Evolutionary conservation across 2,329 filamentous ascomycete genomes (phyloP).

Genomic region (Geosmithia morbida): DNA sequence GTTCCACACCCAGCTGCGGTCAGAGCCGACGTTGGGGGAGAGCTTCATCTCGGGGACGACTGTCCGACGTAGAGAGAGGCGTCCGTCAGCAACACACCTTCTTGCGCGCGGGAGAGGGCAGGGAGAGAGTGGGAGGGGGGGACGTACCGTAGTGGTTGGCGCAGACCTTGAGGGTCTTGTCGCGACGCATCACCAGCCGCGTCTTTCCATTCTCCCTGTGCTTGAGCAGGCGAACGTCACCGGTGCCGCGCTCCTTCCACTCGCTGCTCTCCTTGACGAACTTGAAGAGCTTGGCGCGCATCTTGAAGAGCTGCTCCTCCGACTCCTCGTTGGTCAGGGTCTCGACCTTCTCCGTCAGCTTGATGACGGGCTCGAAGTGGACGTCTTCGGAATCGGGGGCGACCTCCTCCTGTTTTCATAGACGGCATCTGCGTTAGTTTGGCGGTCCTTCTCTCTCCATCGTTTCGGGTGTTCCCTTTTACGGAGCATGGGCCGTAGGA

Average conservation of each 20-base stretch:
- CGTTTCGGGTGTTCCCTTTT: too few species aligned
- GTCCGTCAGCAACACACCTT: too few species aligned
- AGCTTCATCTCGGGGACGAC: slow-evolving; percentile 97
- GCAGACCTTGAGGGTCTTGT: slow-evolving; percentile 99
- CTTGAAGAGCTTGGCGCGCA: slow-evolving; percentile 99
- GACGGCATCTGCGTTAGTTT: slow-evolving; percentile 3
- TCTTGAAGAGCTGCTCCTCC: slow-evolving; percentile 97
- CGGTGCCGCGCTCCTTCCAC: slow-evolving; percentile 99
- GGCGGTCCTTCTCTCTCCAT: neutral
- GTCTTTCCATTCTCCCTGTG: slow-evolving; percentile 99
- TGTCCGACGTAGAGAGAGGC: too few species aligned
- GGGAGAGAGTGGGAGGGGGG: too few species aligned
- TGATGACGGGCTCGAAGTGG: slow-evolving; percentile 94
- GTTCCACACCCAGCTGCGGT: slow-evolving; percentile 99
- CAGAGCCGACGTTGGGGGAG: slow-evolving; percentile 91
- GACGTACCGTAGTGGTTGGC: slow-evolving; percentile 77
- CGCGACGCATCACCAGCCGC: slow-evolving; percentile 91
- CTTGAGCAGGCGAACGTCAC: slow-evolving; percentile 91
- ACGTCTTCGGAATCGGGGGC: slow-evolving; percentile 81
- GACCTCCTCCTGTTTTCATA: slow-evolving; percentile 48
- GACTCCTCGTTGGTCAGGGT: slow-evolving; percentile 96
- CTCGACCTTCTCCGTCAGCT: slow-evolving; percentile 91
- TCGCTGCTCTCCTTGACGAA: slow-evolving; percentile 84
- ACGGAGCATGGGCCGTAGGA: neutral
- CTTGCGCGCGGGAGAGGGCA: too few species aligned